phyloP scores from a whole-genome alignment of 176 grass and related monocot genomes.

The Echinochloa phyllopogon region DNA sequence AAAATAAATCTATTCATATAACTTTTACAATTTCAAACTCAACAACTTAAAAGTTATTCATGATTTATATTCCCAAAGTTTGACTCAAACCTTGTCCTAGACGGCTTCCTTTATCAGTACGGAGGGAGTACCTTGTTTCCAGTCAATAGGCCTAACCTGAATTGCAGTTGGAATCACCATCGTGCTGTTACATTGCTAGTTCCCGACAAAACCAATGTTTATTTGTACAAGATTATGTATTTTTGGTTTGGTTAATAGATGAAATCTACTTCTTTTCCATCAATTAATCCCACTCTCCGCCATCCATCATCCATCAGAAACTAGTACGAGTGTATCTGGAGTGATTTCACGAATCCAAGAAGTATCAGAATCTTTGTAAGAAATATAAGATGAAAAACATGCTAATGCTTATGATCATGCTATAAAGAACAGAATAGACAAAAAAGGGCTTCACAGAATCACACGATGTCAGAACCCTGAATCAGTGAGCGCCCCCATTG shows the following conservation, averaged over 20 bases:
- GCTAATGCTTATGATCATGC: background rate
- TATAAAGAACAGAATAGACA: background rate
- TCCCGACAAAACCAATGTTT: background rate
- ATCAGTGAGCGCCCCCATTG: background rate
- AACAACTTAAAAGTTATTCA: no score
- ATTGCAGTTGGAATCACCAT: background rate
- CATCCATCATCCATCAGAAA: background rate
- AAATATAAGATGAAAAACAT: background rate
- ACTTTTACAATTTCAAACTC: no score
- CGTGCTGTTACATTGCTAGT: background rate
- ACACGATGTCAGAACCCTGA: background rate
- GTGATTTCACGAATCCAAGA: no score
- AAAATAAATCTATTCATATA: no score
- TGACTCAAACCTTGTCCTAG: no score
- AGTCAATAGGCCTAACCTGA: background rate
- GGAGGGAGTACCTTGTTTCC: background rate
- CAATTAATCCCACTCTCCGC: background rate
- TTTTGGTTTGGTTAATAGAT: background rate
- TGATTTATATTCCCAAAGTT: no score
- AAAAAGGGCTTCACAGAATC: background rate
- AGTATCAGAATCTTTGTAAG: background rate
- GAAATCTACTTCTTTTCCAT: background rate
- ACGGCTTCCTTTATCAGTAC: no score
- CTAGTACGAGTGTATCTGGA: no score
- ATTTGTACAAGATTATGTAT: no score